Evolutionary conservation across 345 rosid species (phyloP).

Genomic region (Microthlaspi erraticum): DNA sequence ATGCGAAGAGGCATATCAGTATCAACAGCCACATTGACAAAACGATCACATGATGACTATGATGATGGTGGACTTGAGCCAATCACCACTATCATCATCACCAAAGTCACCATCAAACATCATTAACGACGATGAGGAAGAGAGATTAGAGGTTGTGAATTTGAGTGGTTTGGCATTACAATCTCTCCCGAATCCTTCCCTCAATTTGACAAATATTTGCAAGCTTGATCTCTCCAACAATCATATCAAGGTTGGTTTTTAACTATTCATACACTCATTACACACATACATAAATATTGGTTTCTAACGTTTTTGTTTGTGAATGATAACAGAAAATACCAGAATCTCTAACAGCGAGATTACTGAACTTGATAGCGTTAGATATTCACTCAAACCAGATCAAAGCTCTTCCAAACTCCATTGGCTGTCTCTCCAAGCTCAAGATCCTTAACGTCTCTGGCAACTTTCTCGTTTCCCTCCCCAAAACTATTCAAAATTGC

Average conservation of each 20-base stretch:
- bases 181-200: conserved; percentile 61
- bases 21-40: conserved; percentile 34
- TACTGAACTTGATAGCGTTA: conserved; percentile 69
- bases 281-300: not conserved
- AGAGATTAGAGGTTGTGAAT: conserved; percentile 59
- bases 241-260: conserved; percentile 88
- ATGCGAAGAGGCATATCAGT: conserved; percentile 40
- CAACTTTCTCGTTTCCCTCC: conserved; percentile 65
- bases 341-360: conserved; percentile 82
- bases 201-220: conserved; percentile 65
- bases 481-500: conserved; percentile 84
- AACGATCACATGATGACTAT: conserved; percentile 37
- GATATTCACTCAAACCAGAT: conserved; percentile 89
- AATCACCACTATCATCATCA: conserved; percentile 31
- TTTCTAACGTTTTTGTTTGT: not conserved
- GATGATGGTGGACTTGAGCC: conserved; percentile 42
- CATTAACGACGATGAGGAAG: conserved; percentile 43
- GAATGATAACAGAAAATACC: conserved; percentile 62
- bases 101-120: conserved; percentile 30
- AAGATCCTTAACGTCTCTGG: conserved; percentile 79
- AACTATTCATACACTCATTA: not conserved
- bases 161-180: conserved; percentile 72
- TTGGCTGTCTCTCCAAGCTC: conserved; percentile 86
- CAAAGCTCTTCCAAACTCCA: conserved; percentile 74
- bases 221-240: conserved; percentile 86